Percentiles rank a stretch among this genome's conserved stretches.
phyloP scores from a whole-genome alignment of 2,329 filamentous ascomycete genomes.

The Aspergillus alliaceus region DNA sequence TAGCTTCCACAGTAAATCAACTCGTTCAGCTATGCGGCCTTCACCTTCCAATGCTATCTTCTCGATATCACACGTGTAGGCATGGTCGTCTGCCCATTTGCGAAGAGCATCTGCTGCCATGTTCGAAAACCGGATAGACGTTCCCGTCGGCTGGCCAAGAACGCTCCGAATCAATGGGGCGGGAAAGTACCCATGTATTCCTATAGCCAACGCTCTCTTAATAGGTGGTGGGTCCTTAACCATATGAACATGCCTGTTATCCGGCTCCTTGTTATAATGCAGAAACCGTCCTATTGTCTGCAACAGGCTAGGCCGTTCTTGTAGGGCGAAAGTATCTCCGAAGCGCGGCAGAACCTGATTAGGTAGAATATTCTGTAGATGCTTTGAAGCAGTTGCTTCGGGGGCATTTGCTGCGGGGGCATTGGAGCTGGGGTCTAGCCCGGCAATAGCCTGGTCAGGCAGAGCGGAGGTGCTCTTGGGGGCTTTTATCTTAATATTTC shows the following conservation, averaged over 20 bases:
- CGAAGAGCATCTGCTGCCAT: constrained; percentile 81
- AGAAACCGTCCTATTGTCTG: constrained; percentile 51
- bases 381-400: constrained; percentile 36
- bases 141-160: constrained; percentile 91
- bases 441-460: constrained; percentile 23
- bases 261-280: constrained; percentile 56
- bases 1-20: constrained; percentile 91
- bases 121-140: constrained; percentile 88
- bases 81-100: constrained; percentile 74
- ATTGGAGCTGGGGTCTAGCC: constrained; percentile 16
- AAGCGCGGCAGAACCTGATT: constrained; percentile 53
- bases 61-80: constrained; percentile 78
- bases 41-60: constrained; percentile 95
- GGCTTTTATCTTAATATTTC: constrained; percentile 30
- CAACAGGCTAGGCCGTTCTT: constrained; percentile 63
- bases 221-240: constrained; percentile 69
- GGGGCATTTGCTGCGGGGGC: constrained; percentile 24
- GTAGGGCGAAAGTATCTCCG: constrained; percentile 45
- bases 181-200: constrained; percentile 91
- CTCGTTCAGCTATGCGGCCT: constrained; percentile 83
- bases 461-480: constrained; percentile 22
- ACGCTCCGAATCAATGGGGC: constrained; percentile 83
- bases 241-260: constrained; percentile 69
- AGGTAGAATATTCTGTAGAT: constrained; percentile 36
- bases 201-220: constrained; percentile 85